Conservation (phyloP, 768 basidiomycete genomes). For the Xerocomus potaroensis region DNA sequence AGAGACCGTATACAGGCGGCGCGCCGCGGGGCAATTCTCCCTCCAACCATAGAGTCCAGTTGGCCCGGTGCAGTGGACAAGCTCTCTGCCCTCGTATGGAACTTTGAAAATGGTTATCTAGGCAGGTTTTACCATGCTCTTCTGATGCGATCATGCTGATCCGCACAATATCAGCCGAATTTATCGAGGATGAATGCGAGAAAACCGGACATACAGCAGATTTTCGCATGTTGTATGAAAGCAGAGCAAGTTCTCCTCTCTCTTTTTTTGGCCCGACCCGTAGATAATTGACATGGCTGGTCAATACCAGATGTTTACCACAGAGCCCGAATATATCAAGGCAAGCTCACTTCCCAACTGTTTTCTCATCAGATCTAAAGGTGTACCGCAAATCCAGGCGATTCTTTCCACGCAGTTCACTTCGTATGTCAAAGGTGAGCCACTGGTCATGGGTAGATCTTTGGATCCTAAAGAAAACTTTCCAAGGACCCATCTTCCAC, state of each 20-base stretch:
- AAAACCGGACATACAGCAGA: constrained; percentile 24
- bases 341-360: constrained; percentile 17
- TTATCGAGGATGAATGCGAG: constrained; percentile 4
- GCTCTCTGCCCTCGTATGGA: constrained; percentile 34
- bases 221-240: too few species aligned
- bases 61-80: constrained; percentile 46
- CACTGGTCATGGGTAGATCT: neutral
- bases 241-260: constrained; percentile 3
- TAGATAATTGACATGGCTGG: too few species aligned
- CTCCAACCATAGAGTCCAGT: constrained; percentile 36
- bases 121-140: constrained; percentile 29
- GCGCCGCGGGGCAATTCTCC: constrained; percentile 42
- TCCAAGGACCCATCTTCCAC: constrained; percentile 20
- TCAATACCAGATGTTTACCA: too few species aligned
- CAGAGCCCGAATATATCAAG: constrained; percentile 49
- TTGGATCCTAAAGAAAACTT: neutral
- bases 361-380: neutral
- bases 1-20: constrained; percentile 41
- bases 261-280: too few species aligned
- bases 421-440: constrained; percentile 38
- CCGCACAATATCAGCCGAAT: constrained; percentile 10
- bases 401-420: constrained; percentile 44
- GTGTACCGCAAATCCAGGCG: constrained; percentile 23
- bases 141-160: neutral
- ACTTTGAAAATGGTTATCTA: constrained; percentile 44